phyloP scores from a whole-genome alignment of 2,329 filamentous ascomycete species.

The Graphilbum sp. region DNA sequence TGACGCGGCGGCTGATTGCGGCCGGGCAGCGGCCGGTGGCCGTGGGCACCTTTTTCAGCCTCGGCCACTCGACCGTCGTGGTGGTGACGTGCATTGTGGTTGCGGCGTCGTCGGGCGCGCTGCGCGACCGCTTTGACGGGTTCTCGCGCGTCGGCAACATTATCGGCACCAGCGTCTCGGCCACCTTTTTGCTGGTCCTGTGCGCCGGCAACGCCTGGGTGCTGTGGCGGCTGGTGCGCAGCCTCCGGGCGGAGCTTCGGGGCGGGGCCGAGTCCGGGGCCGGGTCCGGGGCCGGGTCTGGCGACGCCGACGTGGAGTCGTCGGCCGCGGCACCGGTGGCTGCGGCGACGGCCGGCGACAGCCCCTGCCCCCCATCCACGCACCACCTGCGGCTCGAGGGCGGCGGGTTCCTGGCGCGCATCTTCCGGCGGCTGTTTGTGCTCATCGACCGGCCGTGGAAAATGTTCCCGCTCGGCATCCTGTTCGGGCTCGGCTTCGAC shows the following conservation, averaged over 20 bases:
- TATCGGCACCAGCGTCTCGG: slow-evolving; percentile 75
- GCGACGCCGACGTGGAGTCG: slow-evolving; percentile 7
- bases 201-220: slow-evolving; percentile 79
- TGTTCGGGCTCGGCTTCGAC: slow-evolving; percentile 89
- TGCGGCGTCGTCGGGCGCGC: slow-evolving; percentile 72
- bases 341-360: background rate
- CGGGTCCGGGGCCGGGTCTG: slow-evolving; percentile 11
- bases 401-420: slow-evolving; percentile 53
- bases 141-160: slow-evolving; percentile 75
- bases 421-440: slow-evolving; percentile 63
- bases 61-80: slow-evolving; percentile 89
- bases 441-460: slow-evolving; percentile 72
- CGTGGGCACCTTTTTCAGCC: slow-evolving; percentile 85
- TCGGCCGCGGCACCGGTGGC: slow-evolving; percentile 1
- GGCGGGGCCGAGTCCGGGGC: slow-evolving; percentile 17
- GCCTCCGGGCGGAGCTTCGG: slow-evolving; percentile 45
- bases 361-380: slow-evolving; percentile 2
- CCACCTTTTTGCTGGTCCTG: slow-evolving; percentile 65
- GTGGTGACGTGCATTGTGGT: slow-evolving; percentile 82
- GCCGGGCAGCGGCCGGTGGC: slow-evolving; percentile 74
- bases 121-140: slow-evolving; percentile 63
- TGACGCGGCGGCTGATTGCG: slow-evolving; percentile 79
- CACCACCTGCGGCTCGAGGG: slow-evolving; percentile 51
- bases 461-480: slow-evolving; percentile 79
- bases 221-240: slow-evolving; percentile 55